phyloP scores from a whole-genome alignment of 805 yeast species.

The Cyberlindnera euphorbiiphila region DNA sequence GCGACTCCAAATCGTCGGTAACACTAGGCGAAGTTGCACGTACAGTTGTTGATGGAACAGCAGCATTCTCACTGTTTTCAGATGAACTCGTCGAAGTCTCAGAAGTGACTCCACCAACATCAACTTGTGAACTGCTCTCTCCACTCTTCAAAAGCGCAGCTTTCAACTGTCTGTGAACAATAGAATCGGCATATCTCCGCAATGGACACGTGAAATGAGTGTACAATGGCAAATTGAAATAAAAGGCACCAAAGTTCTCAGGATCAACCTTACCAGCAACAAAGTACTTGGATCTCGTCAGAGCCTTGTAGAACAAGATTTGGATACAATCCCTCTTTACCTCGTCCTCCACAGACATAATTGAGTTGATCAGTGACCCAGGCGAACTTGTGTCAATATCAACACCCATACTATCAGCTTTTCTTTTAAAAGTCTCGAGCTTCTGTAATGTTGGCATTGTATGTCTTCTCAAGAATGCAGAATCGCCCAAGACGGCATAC shows the following conservation, averaged over 20 bases:
- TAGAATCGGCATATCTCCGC: slow-evolving; percentile 85
- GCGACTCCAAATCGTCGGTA: slow-evolving; percentile 57
- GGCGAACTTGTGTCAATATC: slow-evolving; percentile 72
- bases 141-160: slow-evolving; percentile 39
- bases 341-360: slow-evolving; percentile 59
- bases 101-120: slow-evolving; percentile 2
- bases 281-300: slow-evolving; percentile 82
- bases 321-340: slow-evolving; percentile 70
- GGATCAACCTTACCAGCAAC: slow-evolving; percentile 86
- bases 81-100: slow-evolving; percentile 5
- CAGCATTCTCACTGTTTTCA: slow-evolving; percentile 1
- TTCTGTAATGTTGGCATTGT: slow-evolving; percentile 78
- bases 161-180: slow-evolving; percentile 90
- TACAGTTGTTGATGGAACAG: slow-evolving; percentile 1
- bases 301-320: slow-evolving; percentile 71
- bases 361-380: slow-evolving; percentile 65
- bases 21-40: slow-evolving; percentile 1
- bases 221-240: slow-evolving; percentile 77
- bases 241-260: slow-evolving; percentile 73
- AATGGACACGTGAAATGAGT: slow-evolving; percentile 94
- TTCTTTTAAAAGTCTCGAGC: slow-evolving; percentile 72
- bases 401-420: slow-evolving; percentile 61
- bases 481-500: slow-evolving; percentile 72
- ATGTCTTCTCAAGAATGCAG: slow-evolving; percentile 83
- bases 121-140: slow-evolving; percentile 5